Evolutionary conservation across 768 basidiomycete species (phyloP), one percentile per base, ranked within the genome.

Genomic region (Leccinum aurantiacum): DNA sequence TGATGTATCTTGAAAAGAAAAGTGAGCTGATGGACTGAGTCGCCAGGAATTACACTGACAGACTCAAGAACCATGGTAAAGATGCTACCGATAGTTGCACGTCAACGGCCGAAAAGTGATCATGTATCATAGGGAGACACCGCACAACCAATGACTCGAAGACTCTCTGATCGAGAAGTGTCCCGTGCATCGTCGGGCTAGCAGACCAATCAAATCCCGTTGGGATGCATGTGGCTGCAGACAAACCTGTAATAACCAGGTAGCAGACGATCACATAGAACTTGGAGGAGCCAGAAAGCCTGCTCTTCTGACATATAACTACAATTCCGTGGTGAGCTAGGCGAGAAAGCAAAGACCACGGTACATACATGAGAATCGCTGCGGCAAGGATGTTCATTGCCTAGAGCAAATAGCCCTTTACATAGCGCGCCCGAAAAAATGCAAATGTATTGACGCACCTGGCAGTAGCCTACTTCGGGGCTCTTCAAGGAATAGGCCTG

Each of bases 271-370:
- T 95, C 93, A 66, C 97, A 98, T 6, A 99, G 80, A 1, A 98
- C 93, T 69, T 95, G 92, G 6, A 99, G 81, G 6, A 98, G 79
- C 95, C 95, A 98, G 73, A 99, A 99, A 11, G 95, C 89, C 73
- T 98, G 96, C 66, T 98, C 97, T 75, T 99, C 97, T 2, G 94
- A 96, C 93, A 97, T 94, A 73, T 98, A 99, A 62, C 95, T 98
- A 65, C 25, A 53, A 49, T 50, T 38, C 27, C 3, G 17, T 6
- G 13, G 54, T 69, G 47, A 73, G 64, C 8, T 51, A 44, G 31
- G 22, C 2, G 31, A 17, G 24, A 53, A 29, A 53, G 44, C 47
- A 25, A 41, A 58, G 35, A 24, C 3, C 9, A 49, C 50, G 8
- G 54, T 15, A 71, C 84, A 63, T 67, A 93, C 93, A 95, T 94